Evolutionary conservation across 1,284 basidiomycete genomes (phyloP).

Genomic region (Leccinum variabile): DNA sequence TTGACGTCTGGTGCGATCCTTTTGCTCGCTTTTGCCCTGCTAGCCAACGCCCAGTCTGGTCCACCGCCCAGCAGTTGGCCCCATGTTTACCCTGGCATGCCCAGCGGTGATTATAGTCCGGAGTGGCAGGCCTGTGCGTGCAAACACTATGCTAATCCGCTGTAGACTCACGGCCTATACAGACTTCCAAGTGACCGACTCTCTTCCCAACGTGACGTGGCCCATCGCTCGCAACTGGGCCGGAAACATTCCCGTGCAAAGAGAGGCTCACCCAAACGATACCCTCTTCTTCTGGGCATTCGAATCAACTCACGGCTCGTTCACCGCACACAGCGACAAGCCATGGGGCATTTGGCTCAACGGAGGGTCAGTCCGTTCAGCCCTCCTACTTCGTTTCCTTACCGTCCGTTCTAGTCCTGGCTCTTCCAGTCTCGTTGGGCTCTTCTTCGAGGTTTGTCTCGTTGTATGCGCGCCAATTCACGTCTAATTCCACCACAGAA

Average conservation of each 20-base stretch:
- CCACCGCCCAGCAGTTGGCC: conserved; percentile 36
- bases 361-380: conserved; percentile 52
- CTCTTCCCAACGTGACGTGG: conserved; percentile 66
- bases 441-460: conserved; percentile 58
- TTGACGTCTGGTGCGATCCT: conserved; percentile 12
- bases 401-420: conserved; percentile 51
- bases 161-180: not conserved
- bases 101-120: conserved; percentile 50
- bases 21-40: conserved; percentile 5
- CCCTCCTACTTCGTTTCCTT: not conserved
- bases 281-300: conserved; percentile 74
- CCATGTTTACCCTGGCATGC: conserved; percentile 34
- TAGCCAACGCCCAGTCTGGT: conserved; percentile 27
- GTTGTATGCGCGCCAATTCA: not conserved
- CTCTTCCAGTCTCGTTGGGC: conserved; percentile 64
- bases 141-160: not conserved
- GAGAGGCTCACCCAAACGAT: conserved; percentile 65
- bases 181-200: conserved; percentile 58
- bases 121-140: conserved; percentile 63
- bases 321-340: conserved; percentile 46
- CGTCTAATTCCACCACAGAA: conserved; percentile 43
- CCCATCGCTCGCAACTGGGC: conserved; percentile 57
- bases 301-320: conserved; percentile 59
- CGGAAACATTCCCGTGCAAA: conserved; percentile 65
- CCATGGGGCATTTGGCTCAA: conserved; percentile 80